Evolutionary conservation across 2,329 filamentous ascomycete genomes (phyloP), one percentile per base, ranked within the genome.

Genomic region (Dactylonectria estremocensis): DNA sequence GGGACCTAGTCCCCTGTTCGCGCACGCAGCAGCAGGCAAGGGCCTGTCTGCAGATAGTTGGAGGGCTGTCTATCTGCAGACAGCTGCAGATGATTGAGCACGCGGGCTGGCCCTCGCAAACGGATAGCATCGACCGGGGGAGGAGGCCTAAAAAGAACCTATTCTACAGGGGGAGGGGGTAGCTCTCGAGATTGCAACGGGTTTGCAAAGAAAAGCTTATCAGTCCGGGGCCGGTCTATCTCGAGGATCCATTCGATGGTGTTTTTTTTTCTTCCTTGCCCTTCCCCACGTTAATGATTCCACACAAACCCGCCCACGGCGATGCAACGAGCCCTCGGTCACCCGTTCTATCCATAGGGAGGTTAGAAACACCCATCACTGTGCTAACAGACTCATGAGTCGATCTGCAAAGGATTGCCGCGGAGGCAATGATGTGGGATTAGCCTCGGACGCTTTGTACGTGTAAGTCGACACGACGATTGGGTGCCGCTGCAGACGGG

Each of bases 121-220:
- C 4, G 40, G 40, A 37, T 37, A 43, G 14, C 16, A n/a, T 14
- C 16, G 35, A 14, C 40, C 40, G 40, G 40, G 40, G 16, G 14
- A n/a, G 7, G 24, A 28, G 7, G 24, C 24, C 24, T 5, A 28
- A 28, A 28, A 28, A 28, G 24, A 28, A 28, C 24, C 24, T 7
- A 7, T 28, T 28, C 24, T 28, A 28, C 24, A 28, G 24, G 24
- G 24, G 24, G 24, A 28, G 24, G 24, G 24, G 24, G 24, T 28
- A 28, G 24, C 24, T 28, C 24, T 28, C 24, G 24, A 28, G 24
- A 28, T 28, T 28, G 24, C 24, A 43, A n/a, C 5, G 11, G 37
- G 13, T 16, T 40, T 43, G 40, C 40, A 43, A n/a, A 14, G 40
- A 40, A 53, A 55, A 61, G 20, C 63, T 65, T 65, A 65, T 65